These are phyloP conservation scores for Amanita fuliginea DNA, from an alignment of 768 basidiomycete species.

Conservation along the genomic window DNA sequence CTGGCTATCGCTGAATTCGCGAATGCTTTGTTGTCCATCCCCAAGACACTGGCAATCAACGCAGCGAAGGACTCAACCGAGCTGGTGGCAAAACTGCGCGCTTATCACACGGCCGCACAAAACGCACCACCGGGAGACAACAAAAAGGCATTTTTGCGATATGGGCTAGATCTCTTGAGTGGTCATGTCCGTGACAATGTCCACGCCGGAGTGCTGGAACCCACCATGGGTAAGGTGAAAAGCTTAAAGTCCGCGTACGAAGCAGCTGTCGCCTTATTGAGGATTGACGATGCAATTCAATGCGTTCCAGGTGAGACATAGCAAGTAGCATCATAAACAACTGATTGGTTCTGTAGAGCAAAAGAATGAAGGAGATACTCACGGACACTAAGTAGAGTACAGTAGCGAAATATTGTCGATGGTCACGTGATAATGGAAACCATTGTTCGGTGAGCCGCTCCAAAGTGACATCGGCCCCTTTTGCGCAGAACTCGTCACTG, in stretches of 20 bases:
- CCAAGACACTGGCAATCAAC: constrained; percentile 94
- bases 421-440: constrained; percentile 1
- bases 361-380: constrained; percentile 60
- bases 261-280: constrained; percentile 86
- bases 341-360: constrained; percentile 36
- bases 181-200: constrained; percentile 96
- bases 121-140: constrained; percentile 85
- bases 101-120: constrained; percentile 95
- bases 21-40: constrained; percentile 82
- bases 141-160: constrained; percentile 81
- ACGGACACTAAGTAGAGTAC: constrained; percentile 45
- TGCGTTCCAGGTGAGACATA: constrained; percentile 65
- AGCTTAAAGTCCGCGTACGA: constrained; percentile 96
- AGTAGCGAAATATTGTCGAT: background rate
- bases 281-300: constrained; percentile 95
- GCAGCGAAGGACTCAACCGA: constrained; percentile 98
- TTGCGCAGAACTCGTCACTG: background rate
- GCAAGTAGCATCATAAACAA: background rate
- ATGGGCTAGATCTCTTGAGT: constrained; percentile 90
- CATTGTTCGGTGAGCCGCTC: background rate
- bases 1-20: constrained; percentile 99
- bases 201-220: constrained; percentile 86
- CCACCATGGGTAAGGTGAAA: constrained; percentile 94
- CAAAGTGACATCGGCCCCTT: background rate
- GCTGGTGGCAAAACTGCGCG: constrained; percentile 90